Evolutionary conservation across 495 filamentous ascomycete species (phyloP), one percentile per base, ranked within the genome.

Genomic region (Talaromyces adpressus): DNA sequence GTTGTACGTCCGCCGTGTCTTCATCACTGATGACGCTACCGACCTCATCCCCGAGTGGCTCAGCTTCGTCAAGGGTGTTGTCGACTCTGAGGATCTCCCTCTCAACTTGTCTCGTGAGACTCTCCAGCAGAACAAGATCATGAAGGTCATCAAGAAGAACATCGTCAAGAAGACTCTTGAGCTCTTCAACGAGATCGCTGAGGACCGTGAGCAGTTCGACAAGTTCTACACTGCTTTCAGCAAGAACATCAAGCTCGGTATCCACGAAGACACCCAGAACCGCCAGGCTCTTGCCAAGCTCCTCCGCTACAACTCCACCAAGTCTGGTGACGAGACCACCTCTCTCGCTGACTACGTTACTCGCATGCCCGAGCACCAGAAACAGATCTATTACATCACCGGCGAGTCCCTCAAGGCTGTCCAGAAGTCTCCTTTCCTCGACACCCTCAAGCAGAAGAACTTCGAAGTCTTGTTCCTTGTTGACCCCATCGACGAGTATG

Each of bases 101-200:
- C 87, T 98, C 72, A 98, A 98, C 86, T 80, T 98, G 80, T 98
- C 95, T 77, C 95, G 94, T 88, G 94, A 98, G 87, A 98, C 95
- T 63, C 91, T 98, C 57, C 94, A 98, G 82, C 95, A 98, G 85
- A 98, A 98, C 89, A 98, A 98, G 91, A 98, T 98, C 84, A 96
- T 98, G 94, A 98, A 98, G 88, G 94, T 98, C 73, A 98, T 98
- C 87, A 93, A 91, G 85, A 98, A 98, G 92, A 98, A 98, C 88
- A 94, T 98, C 65, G 92, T 98, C 84, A 98, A 98, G 92, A 98
- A 98, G 92, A 90, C 91, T 61, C 91, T 98, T 59, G 94, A 98
- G 85, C 91, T 98, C 79, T 98, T 98, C 88, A 83, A 83, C 66
- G 94, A 98, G 85, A 98, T 98, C 69, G 85, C 95, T 61, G 94